Conservation (phyloP, 805 yeast species). For the Cyberlindnera maritima region DNA sequence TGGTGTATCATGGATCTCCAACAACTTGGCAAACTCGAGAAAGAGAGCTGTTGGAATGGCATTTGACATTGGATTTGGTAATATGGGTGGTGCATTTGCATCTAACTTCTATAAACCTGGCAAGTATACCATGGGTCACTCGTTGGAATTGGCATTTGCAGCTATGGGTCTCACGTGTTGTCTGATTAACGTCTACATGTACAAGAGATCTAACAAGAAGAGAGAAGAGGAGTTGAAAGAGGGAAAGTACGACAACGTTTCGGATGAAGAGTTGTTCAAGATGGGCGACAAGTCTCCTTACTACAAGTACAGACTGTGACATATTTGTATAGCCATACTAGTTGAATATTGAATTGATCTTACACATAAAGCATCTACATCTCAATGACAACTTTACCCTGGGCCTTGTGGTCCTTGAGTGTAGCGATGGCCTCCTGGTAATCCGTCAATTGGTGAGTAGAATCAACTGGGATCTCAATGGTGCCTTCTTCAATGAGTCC, state of each 20-base stretch:
- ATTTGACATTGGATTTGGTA: slow-evolving; percentile 36
- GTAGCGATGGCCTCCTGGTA: slow-evolving; percentile 48
- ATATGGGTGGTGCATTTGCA: slow-evolving; percentile 34
- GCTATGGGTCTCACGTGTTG: slow-evolving; percentile 30
- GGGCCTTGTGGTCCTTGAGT: slow-evolving; percentile 44
- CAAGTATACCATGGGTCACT: slow-evolving; percentile 31
- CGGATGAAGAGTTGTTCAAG: slow-evolving; percentile 30
- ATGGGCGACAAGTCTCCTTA: slow-evolving; percentile 44
- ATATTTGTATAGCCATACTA: too few relatives aligned
- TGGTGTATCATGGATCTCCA: slow-evolving; percentile 34
- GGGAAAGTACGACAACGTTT: slow-evolving; percentile 31
- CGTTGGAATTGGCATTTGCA: slow-evolving; percentile 32
- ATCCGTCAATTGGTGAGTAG: slow-evolving; percentile 44
- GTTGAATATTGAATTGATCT: too few relatives aligned
- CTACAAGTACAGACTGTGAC: slow-evolving; percentile 30
- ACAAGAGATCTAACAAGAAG: slow-evolving; percentile 26
- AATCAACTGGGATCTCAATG: slow-evolving; percentile 49
- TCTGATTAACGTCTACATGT: slow-evolving; percentile 21
- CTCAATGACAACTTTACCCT: slow-evolving; percentile 59
- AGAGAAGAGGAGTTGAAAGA: slow-evolving; percentile 26
- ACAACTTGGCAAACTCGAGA: slow-evolving; percentile 33
- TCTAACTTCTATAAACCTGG: slow-evolving; percentile 34
- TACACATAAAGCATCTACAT: slow-evolving; percentile 15
- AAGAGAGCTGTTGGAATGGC: slow-evolving; percentile 38
- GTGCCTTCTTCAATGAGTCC: slow-evolving; percentile 39